phyloP scores from a whole-genome alignment of 352 stramenopile genomes.

The Blastocystis hominis region DNA sequence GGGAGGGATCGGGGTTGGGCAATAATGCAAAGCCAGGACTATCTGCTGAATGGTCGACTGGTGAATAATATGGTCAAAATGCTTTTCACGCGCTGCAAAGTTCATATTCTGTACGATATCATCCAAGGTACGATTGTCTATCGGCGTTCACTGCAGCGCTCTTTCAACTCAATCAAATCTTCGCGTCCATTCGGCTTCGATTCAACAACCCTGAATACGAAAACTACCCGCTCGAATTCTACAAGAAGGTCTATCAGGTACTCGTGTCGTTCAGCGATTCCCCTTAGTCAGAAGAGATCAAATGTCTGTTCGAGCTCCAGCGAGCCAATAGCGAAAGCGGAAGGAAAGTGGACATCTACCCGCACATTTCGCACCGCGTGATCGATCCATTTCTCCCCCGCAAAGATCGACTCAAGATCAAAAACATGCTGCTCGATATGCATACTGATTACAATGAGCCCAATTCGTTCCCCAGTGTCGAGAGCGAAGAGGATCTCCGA shows the following conservation, averaged over 20 bases:
- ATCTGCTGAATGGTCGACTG: not conserved
- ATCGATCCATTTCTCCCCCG: not conserved
- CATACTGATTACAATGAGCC: not conserved
- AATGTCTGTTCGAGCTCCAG: constrained; percentile 17
- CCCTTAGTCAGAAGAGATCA: not conserved
- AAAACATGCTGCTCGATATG: not conserved
- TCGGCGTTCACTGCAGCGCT: not conserved
- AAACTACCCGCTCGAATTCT: not conserved
- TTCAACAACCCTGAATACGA: not conserved
- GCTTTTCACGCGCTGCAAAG: not conserved
- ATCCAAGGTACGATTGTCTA: not conserved
- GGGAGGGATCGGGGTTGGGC: not conserved
- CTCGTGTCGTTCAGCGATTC: not conserved
- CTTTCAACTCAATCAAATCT: constrained; percentile 4
- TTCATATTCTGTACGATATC: constrained; percentile 40
- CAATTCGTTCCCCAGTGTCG: not conserved
- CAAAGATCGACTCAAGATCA: not conserved
- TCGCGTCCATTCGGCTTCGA: not conserved
- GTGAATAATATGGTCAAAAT: constrained; percentile 5
- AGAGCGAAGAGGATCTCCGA: not conserved
- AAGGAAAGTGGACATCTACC: not conserved
- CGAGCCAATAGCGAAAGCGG: not conserved
- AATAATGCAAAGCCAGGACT: not conserved
- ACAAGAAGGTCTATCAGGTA: constrained; percentile 18
- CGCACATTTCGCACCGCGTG: not conserved